Evolutionary conservation across 164 flowering plant species (phyloP), one percentile per base, ranked within the genome.

Genomic region (Hamamelis virginiana): DNA sequence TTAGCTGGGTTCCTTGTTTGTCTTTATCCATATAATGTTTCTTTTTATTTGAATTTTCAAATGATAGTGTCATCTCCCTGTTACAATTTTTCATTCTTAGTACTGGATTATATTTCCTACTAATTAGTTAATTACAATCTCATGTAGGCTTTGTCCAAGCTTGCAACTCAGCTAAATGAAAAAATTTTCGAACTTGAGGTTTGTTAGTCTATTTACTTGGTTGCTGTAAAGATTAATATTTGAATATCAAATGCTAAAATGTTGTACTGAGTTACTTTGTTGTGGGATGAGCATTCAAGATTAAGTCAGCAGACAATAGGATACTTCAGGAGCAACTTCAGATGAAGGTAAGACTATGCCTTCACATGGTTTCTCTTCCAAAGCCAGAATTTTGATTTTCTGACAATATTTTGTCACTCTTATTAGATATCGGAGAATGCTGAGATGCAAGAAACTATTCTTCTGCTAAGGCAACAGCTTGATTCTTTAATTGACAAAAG

Each of bases 181-280:
- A 89, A 83, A 64, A 83, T 81, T 23, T 92, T 89, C 73, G 97
- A 92, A 69, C 89, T 89, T 65, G 97, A 92, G 94, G 97, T 92
- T 70, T 63, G 87, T 75, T 66, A 61, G 67, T 64, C 28, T 67
- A 43, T 74, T 66, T 58, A 19, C 52, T 69, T 72, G 25, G 44
- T 63, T 70, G 5, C 33, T 51, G 1, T 25, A 28, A 3, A 22
- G 67, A 25, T 22, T 69, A 4, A 19, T 22, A 9, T 43, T 33
- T 26, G 13, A 59, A 58, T 59, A 9, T 38, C 26, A 28, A 59
- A 27, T 41, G 50, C 33, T 27, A 48, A 18, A 23, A 22, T 59
- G 26, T 56, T 52, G 18, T 74, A 58, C 75, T 74, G 33, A 76
- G 12, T 64, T 62, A 18, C 57, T 67, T 65, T 70, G 28, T 74